Evolutionary conservation across 2,329 filamentous ascomycete species (phyloP).

Genomic region (Diaporthe destruens): DNA sequence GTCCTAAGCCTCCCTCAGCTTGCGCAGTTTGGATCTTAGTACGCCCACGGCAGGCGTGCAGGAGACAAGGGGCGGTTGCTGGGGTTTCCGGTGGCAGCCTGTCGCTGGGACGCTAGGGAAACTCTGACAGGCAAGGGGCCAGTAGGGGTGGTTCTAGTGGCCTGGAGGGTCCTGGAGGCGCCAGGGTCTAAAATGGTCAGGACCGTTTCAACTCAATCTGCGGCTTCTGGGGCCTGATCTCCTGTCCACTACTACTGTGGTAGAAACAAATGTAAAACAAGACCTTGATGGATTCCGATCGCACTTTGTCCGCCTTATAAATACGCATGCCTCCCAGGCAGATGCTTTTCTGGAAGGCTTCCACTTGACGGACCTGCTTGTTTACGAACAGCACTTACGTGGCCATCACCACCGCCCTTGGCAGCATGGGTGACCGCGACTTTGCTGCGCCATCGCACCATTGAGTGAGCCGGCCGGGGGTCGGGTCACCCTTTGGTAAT

Average conservation of each 20-base stretch:
- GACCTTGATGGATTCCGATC: constrained; percentile 7
- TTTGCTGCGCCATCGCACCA: constrained; percentile 35
- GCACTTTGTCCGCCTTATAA: neutral
- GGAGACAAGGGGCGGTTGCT: constrained; percentile 6
- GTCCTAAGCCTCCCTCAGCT: constrained; percentile 42
- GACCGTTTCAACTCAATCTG: constrained; percentile 35
- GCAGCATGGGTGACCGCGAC: constrained; percentile 15
- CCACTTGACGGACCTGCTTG: neutral
- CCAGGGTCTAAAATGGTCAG: constrained; percentile 34
- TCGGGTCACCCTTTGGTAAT: neutral
- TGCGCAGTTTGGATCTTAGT: constrained; percentile 37
- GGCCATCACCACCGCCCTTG: constrained; percentile 31
- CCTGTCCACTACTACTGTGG: constrained; percentile 19
- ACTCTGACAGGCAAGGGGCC: constrained; percentile 8
- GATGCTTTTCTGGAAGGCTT: constrained; percentile 18
- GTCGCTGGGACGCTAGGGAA: neutral
- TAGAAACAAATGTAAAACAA: constrained; percentile 39
- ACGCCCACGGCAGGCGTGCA: constrained; percentile 30
- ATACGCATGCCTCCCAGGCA: neutral
- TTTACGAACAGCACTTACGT: constrained; percentile 36
- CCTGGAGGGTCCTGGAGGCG: neutral
- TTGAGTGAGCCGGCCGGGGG: constrained; percentile 11
- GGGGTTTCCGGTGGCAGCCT: neutral
- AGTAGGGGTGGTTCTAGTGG: constrained; percentile 24
- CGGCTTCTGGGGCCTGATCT: constrained; percentile 15